Base-by-base conservation (phyloP, 1,139 yeast genomes). In the Lodderomyces margitis region DNA sequence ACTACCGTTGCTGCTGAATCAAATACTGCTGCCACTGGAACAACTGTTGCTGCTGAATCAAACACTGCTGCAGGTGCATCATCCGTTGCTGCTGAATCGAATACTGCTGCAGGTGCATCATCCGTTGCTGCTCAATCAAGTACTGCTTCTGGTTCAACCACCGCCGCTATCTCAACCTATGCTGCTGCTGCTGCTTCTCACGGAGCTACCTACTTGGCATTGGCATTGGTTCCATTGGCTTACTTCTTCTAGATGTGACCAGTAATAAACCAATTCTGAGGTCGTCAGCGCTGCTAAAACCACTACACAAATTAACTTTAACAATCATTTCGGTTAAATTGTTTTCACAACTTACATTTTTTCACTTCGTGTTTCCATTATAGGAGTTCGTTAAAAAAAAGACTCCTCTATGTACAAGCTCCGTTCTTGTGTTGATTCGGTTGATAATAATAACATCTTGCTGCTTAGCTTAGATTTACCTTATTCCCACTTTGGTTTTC, bases 161-260 rank as follows among this genome's bases (percentile, higher is more conserved):
- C 32, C 9, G 57, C 66, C 45, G 52, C 70, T 51, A 44, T 46
- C 24, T 47, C 59, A 27, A 54, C 58, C 21, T 56, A 46, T 48
- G 66, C 54, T 43, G 62, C 54, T 45, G 36, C 38, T 14, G 57
- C 57, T 44, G 60, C 61, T 46, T 51, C 54, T 38, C 52, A 53
- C 40, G 48, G 50, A 39, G 55, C 62, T 41, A 56, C 66, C 38
- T 39, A 56, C 47, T 48, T 58, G 34, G 64, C 63, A 39, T 43
- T 59, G 41, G 52, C 57, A 40, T 58, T 59, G 41, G 47, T 60
- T 35, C 64, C 66, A 45, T 55, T 61, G 40, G 64, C 61, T 45
- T 58, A 58, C 57, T 53, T 60, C 34, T 34, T 51, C 17, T 51
- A 51, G 46, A 16, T 38, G 45, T 21, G 24, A 16, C 17, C 38